Base-by-base conservation (phyloP, 805 yeast species). In the Candida loeiensis region DNA sequence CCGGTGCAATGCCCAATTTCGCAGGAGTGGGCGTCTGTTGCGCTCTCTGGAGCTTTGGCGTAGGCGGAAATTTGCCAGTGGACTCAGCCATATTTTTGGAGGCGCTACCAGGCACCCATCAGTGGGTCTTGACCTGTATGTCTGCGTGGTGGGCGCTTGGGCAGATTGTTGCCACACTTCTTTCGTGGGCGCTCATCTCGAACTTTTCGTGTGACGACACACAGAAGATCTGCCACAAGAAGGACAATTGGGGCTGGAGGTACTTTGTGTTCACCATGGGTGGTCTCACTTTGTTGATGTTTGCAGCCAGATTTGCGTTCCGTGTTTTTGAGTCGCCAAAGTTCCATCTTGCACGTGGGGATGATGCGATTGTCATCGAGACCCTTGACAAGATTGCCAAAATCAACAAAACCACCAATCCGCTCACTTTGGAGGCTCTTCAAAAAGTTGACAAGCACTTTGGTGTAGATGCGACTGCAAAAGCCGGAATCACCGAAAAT, bases 191-290 rank as follows among this genome's bases (percentile, higher is more conserved):
- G 0, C 70, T 75, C 37, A 58, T 79, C 33, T 67, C 78, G 12
- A 68, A 73, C 46, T 66, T 60, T 43, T 70, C 77, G 2, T 77
- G 84, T 45, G 47, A 40, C 25, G 36, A 36, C 20, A 55, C 59
- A 9, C 33, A 61, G 29, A 20, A 15, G 3, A 40, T 33, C 6
- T 79, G 85, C 53, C 63, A 65, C 21, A 63, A 74, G 7, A 42
- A 50, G 11, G 54, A 62, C 25, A 79, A 79, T 55, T 68, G 72
- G 60, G 85, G 85, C 37, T 79, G 85, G 84, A 58, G 85, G 50
- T 79, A 79, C 55, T 63, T 69, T 36, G 62, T 68, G 46, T 69
- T 70, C 45, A 77, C 77, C 5, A 50, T 76, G 39, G 58, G 73
- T 11, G 73, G 80, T 16, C 45, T 79, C 25, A 80, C 79, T 3